phyloP scores from a whole-genome alignment of 495 filamentous ascomycete genomes.

The Hypomontagnella monticulosa region DNA sequence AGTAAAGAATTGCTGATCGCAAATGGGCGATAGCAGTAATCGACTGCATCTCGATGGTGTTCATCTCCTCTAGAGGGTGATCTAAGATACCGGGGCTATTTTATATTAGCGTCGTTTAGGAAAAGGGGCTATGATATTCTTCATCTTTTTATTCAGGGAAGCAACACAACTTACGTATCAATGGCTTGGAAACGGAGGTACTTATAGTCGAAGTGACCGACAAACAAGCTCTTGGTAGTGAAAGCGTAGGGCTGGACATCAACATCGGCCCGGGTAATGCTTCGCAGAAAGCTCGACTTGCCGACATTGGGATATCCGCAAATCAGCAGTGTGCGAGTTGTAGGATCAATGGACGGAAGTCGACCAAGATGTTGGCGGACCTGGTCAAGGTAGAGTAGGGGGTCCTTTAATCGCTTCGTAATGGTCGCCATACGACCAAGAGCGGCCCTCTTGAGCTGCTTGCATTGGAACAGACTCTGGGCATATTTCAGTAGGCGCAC shows the following conservation, averaged over 20 bases:
- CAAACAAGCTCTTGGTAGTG: conserved; percentile 97
- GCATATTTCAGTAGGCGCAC: conserved; percentile 71
- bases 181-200: conserved; percentile 93
- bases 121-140: background rate
- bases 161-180: conserved; percentile 52
- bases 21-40: conserved; percentile 98
- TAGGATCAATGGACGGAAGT: conserved; percentile 97
- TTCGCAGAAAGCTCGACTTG: conserved; percentile 93
- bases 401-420: conserved; percentile 90
- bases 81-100: conserved; percentile 85
- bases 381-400: conserved; percentile 94
- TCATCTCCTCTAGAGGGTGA: conserved; percentile 99
- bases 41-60: conserved; percentile 98
- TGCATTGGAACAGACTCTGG: conserved; percentile 94
- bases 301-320: conserved; percentile 98
- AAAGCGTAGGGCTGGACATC: conserved; percentile 99
- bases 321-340: conserved; percentile 91
- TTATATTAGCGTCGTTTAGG: conserved; percentile 15
- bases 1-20: conserved; percentile 92
- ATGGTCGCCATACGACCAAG: conserved; percentile 97
- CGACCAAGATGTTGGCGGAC: conserved; percentile 97
- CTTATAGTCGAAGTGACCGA: conserved; percentile 99
- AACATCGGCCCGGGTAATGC: conserved; percentile 92
- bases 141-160: too few relatives aligned
- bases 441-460: conserved; percentile 88